Evolutionary conservation across 768 basidiomycete species (phyloP).

Genomic region (Termitomyces sp.): DNA sequence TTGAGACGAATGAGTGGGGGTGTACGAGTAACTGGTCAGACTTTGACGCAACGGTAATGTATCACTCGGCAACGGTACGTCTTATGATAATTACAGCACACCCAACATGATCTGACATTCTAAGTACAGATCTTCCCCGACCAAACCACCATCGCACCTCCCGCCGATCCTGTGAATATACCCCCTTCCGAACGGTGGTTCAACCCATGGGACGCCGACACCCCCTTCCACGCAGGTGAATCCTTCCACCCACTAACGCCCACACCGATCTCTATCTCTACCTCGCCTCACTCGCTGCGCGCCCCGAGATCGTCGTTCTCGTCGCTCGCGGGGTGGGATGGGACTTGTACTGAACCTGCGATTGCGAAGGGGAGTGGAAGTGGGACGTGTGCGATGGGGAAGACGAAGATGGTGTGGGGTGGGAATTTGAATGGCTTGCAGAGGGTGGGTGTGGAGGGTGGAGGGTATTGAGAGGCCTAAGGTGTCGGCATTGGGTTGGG

Average conservation of each 20-base stretch:
- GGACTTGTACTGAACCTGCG: slow-evolving; percentile 14
- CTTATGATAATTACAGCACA: no score
- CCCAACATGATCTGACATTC: neutral
- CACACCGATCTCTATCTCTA: neutral
- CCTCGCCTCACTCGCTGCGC: neutral
- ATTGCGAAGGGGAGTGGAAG: neutral
- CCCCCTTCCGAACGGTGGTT: neutral
- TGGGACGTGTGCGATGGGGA: neutral
- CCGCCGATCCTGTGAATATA: no score
- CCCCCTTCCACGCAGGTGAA: neutral
- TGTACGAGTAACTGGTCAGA: neutral
- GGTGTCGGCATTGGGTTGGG: neutral
- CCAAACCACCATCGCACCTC: neutral
- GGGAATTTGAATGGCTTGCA: neutral
- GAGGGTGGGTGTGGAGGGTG: neutral
- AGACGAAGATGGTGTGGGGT: neutral
- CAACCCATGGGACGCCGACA: neutral
- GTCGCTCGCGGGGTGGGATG: slow-evolving; percentile 5
- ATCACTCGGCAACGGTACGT: no score
- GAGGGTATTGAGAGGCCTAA: neutral
- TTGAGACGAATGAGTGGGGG: neutral
- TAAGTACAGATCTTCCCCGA: neutral
- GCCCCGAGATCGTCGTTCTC: slow-evolving; percentile 3
- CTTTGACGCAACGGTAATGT: no score
- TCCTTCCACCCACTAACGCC: neutral